Percentiles rank a stretch among this genome's conserved stretches.
Conservation (phyloP, 208 protist genomes). For the Phytomonas francai region DNA sequence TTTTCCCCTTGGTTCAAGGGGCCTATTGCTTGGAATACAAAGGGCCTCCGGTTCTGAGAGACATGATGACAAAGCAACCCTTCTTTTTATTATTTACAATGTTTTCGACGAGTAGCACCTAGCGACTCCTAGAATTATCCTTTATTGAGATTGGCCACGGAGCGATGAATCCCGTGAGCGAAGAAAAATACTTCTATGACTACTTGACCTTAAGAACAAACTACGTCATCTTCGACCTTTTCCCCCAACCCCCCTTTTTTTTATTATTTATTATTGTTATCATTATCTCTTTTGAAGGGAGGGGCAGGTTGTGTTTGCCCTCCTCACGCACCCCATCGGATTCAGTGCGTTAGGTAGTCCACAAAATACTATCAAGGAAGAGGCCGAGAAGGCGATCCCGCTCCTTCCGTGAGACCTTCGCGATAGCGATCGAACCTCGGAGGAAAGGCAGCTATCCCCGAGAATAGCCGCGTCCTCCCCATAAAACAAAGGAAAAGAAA, state of each 20-base stretch:
- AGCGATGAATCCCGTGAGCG: background rate
- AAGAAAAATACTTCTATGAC: background rate
- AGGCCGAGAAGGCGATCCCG: too few species aligned
- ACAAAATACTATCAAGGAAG: too few species aligned
- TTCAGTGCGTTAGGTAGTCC: too few species aligned
- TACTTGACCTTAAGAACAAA: background rate
- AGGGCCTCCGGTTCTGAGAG: background rate
- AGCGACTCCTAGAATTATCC: background rate
- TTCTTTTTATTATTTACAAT: conserved; percentile 1
- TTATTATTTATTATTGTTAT: conserved; percentile 4
- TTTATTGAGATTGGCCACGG: background rate
- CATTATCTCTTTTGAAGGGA: background rate
- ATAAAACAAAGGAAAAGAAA: too few species aligned
- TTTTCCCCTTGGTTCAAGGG: background rate
- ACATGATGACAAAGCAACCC: background rate
- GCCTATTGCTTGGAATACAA: background rate
- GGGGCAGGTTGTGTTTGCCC: background rate
- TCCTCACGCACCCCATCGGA: background rate
- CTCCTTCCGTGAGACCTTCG: too few species aligned
- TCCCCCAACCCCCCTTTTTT: background rate
- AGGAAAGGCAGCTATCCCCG: too few species aligned
- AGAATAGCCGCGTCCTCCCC: too few species aligned
- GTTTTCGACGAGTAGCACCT: background rate
- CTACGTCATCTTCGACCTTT: background rate
- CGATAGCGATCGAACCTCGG: too few species aligned